Base-by-base conservation (phyloP, 2,329 filamentous ascomycete genomes). In the Fusarium azukiicola region DNA sequence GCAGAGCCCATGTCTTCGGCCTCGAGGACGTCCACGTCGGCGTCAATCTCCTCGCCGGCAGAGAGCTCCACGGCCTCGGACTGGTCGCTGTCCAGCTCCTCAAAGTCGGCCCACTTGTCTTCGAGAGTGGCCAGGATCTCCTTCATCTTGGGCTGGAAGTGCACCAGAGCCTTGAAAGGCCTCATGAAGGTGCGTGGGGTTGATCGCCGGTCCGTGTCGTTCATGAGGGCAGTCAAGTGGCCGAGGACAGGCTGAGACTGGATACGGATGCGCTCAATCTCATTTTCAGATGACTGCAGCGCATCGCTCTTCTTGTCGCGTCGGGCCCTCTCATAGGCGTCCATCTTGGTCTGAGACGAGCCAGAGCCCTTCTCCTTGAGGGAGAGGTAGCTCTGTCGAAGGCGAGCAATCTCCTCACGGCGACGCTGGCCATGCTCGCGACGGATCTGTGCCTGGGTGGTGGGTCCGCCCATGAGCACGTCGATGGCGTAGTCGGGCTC, bases 91-190 rank as follows among this genome's bases (percentile, higher is more conserved):
- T 75, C 76, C 5, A 83, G 64, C 38, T 88, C 86, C 64, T 87
- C 86, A 44, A 84, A 83, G 54, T 88, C 86, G 2, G 81, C 86
- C 87, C 87, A 89, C 74, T 88, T 89, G 74, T 88, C 87, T 71
- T 89, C 87, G 12, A 90, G 81, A 0, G 83, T 85, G 5, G 82
- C 78, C 2, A 89, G 85, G 8, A 86, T 84, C 67, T 87, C 84
- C 32, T 84, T 84, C 86, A 89, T 88, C 80, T 87, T 86, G 10
- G 87, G 86, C 61, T 90, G 88, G 69, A 87, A 87, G 81, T 87
- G 86, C 0, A 89, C 81, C 6, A 90, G 75, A 9, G 85, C 67
- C 80, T 87, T 87, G 81, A 90, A 90, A 1, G 88, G 88, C 1
- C 86, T 80, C 77, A 88, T 80, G 21, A 89, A 89, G 3, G 87